Evolutionary conservation across 768 basidiomycete genomes (phyloP), one percentile per base, ranked within the genome.

Genomic region (Suillus subluteus): DNA sequence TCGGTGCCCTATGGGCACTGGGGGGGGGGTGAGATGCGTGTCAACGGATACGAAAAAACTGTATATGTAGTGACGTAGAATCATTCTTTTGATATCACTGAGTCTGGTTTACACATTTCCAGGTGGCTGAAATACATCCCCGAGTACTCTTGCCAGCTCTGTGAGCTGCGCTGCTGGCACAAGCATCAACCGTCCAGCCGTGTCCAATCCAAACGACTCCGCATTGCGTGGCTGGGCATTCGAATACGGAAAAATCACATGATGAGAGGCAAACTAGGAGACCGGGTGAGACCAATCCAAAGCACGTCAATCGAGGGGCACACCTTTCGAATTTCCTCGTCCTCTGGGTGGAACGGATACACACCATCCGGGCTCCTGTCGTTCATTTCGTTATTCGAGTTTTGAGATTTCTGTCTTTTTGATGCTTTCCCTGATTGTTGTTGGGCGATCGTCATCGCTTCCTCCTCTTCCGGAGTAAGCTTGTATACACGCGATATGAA

Each of bases 341-440:
- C 96, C 75, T 98, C 96, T 0, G 91, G 89, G 73, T 98, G 95
- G 79, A 93, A 97, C 2, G 87, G 79, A 72, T 89, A 91, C 6
- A 88, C 80, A 0, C 88, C 86, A 63, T 88, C 87, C 3, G 72
- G n/a, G 13, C 66, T 67, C n/a, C 40, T 52, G 11, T 61, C 58
- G 18, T 26, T 43, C 40, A 4, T 37, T 63, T 70, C 73, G 38
- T 68, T 65, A 65, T 75, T 69, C 70, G 66, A 18, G 69, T 50
- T 56, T 73, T 62, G 41, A 44, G 73, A 63, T 48, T 76, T 78
- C 70, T 81, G 72, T 12, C 78, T 79, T 64, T 86, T 85, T 61
- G 78, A 43, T 66, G 75, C 64, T 66, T 83, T 82, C 7, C 76
- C 72, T 55, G 78, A 69, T 48, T 74, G 48, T 65, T 56, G 72